A percentile compares a stretch with the other conserved stretches of the same genome.
Conservation (phyloP, 768 basidiomycete species). For the Suillus cothurnatus region DNA sequence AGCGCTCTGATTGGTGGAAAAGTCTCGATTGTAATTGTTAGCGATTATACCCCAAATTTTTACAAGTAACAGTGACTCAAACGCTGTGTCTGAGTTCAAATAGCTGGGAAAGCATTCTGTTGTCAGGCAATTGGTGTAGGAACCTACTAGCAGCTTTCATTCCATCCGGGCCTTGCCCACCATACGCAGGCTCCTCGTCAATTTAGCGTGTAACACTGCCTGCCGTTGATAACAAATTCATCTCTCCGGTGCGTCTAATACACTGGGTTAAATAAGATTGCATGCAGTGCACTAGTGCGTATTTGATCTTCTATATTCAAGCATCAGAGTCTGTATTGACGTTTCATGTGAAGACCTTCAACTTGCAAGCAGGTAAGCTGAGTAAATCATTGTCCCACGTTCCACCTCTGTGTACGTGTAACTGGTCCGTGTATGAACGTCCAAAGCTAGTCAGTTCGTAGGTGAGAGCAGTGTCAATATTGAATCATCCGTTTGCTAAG, state of each 20-base stretch:
- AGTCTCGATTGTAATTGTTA: neutral
- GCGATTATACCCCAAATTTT: neutral
- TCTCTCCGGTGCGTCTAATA: neutral
- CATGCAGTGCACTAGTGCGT: neutral
- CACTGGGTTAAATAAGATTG: neutral
- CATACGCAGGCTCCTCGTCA: neutral
- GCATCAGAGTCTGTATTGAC: neutral
- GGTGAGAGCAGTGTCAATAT: too few relatives aligned
- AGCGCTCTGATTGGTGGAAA: neutral
- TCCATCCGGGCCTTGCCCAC: neutral
- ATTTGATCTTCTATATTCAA: neutral
- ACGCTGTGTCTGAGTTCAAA: neutral
- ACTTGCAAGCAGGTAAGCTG: neutral
- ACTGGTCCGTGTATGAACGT: neutral
- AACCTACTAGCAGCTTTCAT: neutral
- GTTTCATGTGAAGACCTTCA: neutral
- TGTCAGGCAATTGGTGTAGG: neutral
- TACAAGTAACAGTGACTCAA: neutral
- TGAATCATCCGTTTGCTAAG: too few relatives aligned
- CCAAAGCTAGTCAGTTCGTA: too few relatives aligned
- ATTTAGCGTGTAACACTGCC: neutral
- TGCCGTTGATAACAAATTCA: neutral
- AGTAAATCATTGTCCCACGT: neutral
- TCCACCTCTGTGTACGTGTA: neutral
- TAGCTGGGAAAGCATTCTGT: neutral